These are phyloP conservation scores for Kingdonia uniflora DNA, from an alignment of 164 flowering plant species.

Conservation along the genomic window DNA sequence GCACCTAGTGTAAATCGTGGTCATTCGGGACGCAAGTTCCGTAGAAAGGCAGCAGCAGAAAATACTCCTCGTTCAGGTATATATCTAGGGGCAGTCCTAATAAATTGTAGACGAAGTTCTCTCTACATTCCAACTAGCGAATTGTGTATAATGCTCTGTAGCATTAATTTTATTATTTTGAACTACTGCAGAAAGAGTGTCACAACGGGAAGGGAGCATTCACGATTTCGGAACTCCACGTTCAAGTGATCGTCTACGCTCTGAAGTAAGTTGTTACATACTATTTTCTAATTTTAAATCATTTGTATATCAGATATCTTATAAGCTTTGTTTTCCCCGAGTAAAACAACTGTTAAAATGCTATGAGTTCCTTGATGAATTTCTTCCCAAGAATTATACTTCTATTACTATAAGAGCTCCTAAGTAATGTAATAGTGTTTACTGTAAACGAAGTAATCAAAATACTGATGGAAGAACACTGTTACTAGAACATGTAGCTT, in stretches of 20 bases:
- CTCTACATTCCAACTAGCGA: neutral
- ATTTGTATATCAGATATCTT: neutral
- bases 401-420: no score
- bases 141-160: neutral
- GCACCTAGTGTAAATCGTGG: conserved; percentile 9
- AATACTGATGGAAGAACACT: no score
- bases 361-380: no score
- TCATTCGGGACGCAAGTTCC: conserved; percentile 41
- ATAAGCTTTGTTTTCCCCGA: neutral
- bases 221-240: conserved; percentile 14
- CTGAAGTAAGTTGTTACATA: conserved; percentile 25
- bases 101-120: neutral
- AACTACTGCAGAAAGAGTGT: conserved; percentile 27
- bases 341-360: no score
- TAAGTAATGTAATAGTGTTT: no score
- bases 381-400: no score
- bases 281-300: neutral
- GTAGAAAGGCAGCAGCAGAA: conserved; percentile 32
- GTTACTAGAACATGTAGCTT: no score
- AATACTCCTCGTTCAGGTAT: conserved; percentile 37
- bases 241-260: conserved; percentile 17
- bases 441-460: no score
- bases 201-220: conserved; percentile 14
- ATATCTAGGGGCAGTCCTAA: neutral
- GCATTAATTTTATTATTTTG: neutral